Base-by-base conservation (phyloP, 148 eudicot species). In the Chenopodium album region DNA sequence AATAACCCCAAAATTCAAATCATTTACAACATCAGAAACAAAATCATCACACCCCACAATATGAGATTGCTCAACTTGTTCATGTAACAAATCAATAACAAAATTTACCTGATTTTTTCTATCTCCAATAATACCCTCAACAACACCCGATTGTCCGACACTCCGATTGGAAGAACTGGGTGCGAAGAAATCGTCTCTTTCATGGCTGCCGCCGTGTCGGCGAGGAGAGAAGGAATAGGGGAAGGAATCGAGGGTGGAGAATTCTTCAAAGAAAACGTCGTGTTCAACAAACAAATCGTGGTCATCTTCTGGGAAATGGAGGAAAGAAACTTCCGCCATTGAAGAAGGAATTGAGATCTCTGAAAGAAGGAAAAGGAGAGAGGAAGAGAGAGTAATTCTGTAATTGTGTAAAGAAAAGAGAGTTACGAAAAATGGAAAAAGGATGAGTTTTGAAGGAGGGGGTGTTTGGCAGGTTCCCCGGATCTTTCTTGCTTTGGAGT, bases 51-150 rank as follows among this genome's bases (percentile, higher is more conserved):
- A 59, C 26, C 52, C 81, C 17, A 60, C 62, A 10, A 80, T n/a
- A 60, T 71, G 85, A 69, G 92, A 86, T 67, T 85, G 86, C 79
- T 92, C 92, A 71, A 92, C 90, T 22, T 89, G 89, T 31, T 92
- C 90, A 59, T 88, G 85, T 23, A 89, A 78, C 79, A 90, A 78
- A 59, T 87, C 89, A 83, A 92, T 85, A 4, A 89, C 92, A 47
- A 89, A 92, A 76, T 75, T 89, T 69, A 89, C 91, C 90, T 90
- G 95, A 67, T 85, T 90, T 23, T 87, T 86, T 16, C 92, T 90
- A 76, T 88, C 82, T 0, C 22, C 56, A 9, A 78, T 76, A 46
- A 79, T 85, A 10, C 23, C 77, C 47, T 66, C 82, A 7, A 34
- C 67, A 32, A 59, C 82, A 29, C 32, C 54, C 3, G 73, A n/a